These are phyloP conservation scores for Russula sp. DNA, from an alignment of 768 basidiomycete genomes.

Conservation along the genomic window DNA sequence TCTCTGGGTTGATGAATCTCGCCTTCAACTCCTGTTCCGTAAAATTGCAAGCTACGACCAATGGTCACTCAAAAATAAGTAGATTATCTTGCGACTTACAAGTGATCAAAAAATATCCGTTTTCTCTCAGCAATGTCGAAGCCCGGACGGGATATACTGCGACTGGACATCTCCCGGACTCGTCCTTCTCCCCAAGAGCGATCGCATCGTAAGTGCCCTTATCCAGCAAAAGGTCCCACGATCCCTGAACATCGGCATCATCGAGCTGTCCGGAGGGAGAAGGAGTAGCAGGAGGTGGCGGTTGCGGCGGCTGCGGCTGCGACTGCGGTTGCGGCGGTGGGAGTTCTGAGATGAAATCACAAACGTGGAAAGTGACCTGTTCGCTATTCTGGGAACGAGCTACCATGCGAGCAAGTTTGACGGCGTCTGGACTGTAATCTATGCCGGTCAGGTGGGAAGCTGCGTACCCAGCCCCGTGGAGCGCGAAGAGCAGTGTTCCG, in stretches of 20 bases:
- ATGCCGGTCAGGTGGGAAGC: conserved; percentile 55
- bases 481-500: conserved; percentile 68
- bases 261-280: conserved; percentile 28
- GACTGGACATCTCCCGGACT: conserved; percentile 50
- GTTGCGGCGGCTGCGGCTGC: conserved; percentile 34
- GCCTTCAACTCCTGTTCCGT: conserved; percentile 70
- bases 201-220: conserved; percentile 92
- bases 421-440: conserved; percentile 74
- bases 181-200: conserved; percentile 62
- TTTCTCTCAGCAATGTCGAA: conserved; percentile 55
- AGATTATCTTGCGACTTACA: conserved; percentile 47
- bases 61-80: neutral
- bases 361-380: conserved; percentile 52
- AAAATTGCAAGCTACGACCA: conserved; percentile 63
- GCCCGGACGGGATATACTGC: conserved; percentile 60
- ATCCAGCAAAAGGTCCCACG: conserved; percentile 77
- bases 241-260: conserved; percentile 32
- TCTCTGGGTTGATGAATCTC: conserved; percentile 48
- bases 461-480: conserved; percentile 65
- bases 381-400: conserved; percentile 43
- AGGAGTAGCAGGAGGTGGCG: conserved; percentile 20
- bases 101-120: conserved; percentile 73
- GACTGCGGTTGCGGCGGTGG: conserved; percentile 34
- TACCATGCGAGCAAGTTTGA: conserved; percentile 59
- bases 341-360: conserved; percentile 62